phyloP scores from a whole-genome alignment of 2,329 filamentous ascomycete genomes.

The Colletotrichum gloeosporioides region DNA sequence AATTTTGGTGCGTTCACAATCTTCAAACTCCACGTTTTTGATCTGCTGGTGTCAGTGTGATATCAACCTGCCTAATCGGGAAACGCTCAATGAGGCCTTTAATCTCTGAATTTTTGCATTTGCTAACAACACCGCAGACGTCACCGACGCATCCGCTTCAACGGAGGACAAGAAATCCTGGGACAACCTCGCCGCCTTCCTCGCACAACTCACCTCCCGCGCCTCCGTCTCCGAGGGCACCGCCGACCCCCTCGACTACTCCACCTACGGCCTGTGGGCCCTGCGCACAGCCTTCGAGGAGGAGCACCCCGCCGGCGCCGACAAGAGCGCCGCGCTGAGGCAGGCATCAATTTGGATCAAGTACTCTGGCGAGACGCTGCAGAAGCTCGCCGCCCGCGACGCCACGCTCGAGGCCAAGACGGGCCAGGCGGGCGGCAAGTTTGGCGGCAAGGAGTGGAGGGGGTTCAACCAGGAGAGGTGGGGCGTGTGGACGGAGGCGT shows the following conservation, averaged over 20 bases:
- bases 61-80: neutral
- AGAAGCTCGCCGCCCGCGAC: constrained; percentile 16
- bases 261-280: constrained; percentile 32
- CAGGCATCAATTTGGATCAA: constrained; percentile 29
- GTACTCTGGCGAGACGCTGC: constrained; percentile 21
- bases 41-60: neutral
- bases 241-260: constrained; percentile 27
- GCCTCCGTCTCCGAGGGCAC: neutral
- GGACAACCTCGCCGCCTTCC: constrained; percentile 27
- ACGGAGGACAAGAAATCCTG: constrained; percentile 9
- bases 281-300: constrained; percentile 32
- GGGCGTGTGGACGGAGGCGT: constrained; percentile 27
- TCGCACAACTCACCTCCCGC: constrained; percentile 29
- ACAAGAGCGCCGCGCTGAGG: constrained; percentile 15
- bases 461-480: constrained; percentile 32
- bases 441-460: constrained; percentile 26
- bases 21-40: neutral
- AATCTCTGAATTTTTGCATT: neutral
- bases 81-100: neutral
- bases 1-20: constrained; percentile 28
- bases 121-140: constrained; percentile 4
- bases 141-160: constrained; percentile 19
- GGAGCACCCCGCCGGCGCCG: neutral
- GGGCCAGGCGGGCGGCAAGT: constrained; percentile 24
- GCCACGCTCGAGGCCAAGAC: constrained; percentile 16